phyloP scores from a whole-genome alignment of 805 yeast genomes.

The Candida wancherniae region DNA sequence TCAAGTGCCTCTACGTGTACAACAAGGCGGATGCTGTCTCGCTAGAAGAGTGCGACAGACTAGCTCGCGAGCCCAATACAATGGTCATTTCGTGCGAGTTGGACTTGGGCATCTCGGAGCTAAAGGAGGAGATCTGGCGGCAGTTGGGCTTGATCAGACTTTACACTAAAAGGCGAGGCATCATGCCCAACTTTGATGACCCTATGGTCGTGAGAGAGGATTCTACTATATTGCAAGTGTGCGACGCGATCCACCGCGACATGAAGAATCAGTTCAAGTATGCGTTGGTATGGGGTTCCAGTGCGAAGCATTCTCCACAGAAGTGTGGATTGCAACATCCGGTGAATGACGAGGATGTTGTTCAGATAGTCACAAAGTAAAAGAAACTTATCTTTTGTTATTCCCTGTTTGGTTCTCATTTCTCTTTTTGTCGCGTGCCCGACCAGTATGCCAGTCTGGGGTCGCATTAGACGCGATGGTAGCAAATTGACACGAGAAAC shows the following conservation, averaged over 20 bases:
- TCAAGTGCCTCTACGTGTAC: slow-evolving; percentile 88
- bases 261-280: slow-evolving; percentile 89
- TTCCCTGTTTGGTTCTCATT: too few species aligned
- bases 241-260: slow-evolving; percentile 89
- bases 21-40: slow-evolving; percentile 95
- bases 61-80: slow-evolving; percentile 90
- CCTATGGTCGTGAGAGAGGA: slow-evolving; percentile 86
- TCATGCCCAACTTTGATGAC: slow-evolving; percentile 72
- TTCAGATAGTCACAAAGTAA: slow-evolving; percentile 81
- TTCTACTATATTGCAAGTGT: slow-evolving; percentile 78
- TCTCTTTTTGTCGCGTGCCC: too few species aligned
- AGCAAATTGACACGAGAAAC: too few species aligned
- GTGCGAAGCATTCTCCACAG: slow-evolving; percentile 93
- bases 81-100: slow-evolving; percentile 90
- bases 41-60: slow-evolving; percentile 85
- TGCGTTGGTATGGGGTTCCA: slow-evolving; percentile 94
- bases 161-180: slow-evolving; percentile 85
- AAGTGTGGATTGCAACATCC: slow-evolving; percentile 86
- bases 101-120: slow-evolving; percentile 81
- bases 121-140: slow-evolving; percentile 91
- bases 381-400: neutral
- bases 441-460: too few species aligned
- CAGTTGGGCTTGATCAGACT: slow-evolving; percentile 74
- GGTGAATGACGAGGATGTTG: slow-evolving; percentile 91
- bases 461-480: too few species aligned